phyloP scores from a whole-genome alignment of 495 filamentous ascomycete species.

The Podospora conica region DNA sequence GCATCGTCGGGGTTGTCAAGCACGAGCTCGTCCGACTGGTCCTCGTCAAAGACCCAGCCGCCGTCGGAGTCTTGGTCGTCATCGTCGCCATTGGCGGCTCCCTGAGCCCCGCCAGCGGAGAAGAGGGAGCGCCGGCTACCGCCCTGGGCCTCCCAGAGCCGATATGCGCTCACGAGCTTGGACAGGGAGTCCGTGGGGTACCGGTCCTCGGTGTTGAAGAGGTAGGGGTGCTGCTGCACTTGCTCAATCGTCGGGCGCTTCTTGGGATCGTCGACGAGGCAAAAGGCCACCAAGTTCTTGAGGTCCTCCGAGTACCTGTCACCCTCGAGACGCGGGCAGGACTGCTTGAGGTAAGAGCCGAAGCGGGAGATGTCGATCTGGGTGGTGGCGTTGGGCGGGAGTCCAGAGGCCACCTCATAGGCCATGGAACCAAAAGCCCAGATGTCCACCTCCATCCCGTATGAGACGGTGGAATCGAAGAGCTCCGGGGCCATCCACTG shows the following conservation, averaged over 20 bases:
- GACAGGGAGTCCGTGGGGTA: constrained; percentile 11
- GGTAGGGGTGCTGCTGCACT: constrained; percentile 11
- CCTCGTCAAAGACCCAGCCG: constrained; percentile 10
- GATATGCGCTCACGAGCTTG: constrained; percentile 13
- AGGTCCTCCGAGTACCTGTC: constrained; percentile 8
- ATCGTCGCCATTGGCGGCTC: background rate
- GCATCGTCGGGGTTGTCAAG: constrained; percentile 4
- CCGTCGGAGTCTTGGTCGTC: constrained; percentile 1
- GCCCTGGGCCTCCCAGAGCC: constrained; percentile 12
- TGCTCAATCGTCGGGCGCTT: constrained; percentile 11
- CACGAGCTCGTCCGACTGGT: background rate
- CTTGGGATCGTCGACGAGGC: constrained; percentile 12
- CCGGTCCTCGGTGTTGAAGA: constrained; percentile 8
- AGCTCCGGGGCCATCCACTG: constrained; percentile 20
- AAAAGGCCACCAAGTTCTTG: constrained; percentile 12
- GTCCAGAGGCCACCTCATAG: constrained; percentile 15
- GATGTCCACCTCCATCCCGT: constrained; percentile 17
- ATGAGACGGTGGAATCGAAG: constrained; percentile 12
- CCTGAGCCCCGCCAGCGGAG: constrained; percentile 15
- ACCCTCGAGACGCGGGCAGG: constrained; percentile 11
- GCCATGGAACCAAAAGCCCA: constrained; percentile 18
- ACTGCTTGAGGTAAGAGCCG: constrained; percentile 12
- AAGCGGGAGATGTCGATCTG: constrained; percentile 10
- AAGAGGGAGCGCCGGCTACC: constrained; percentile 15
- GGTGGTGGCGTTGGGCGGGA: constrained; percentile 12